These are phyloP conservation scores for Hemisphaericaspora subhashii DNA, from an alignment of 1,139 yeast genomes.

Conservation along the genomic window DNA sequence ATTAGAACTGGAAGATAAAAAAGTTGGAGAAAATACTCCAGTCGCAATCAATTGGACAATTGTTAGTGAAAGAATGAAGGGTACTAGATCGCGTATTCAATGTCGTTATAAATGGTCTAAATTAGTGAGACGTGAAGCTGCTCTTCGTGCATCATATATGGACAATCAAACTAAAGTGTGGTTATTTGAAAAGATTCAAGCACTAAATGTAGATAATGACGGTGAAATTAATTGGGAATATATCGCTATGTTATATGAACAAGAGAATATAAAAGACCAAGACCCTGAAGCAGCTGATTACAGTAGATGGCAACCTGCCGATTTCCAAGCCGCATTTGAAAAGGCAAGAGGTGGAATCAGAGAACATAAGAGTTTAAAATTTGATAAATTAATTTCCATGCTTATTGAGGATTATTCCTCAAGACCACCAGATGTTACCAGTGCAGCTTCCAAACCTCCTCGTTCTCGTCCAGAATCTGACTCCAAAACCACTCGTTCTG, in stretches of 20 bases:
- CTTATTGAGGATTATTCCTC: constrained; percentile 13
- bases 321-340: constrained; percentile 38
- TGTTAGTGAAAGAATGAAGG: constrained; percentile 87
- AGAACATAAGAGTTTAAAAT: constrained; percentile 27
- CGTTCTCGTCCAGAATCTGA: background rate
- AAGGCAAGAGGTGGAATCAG: constrained; percentile 31
- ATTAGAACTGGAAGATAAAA: constrained; percentile 16
- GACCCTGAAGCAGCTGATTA: background rate
- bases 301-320: constrained; percentile 29
- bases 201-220: constrained; percentile 44
- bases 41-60: constrained; percentile 76
- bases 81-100: constrained; percentile 84
- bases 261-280: background rate
- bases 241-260: background rate
- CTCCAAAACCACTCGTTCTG: background rate
- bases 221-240: constrained; percentile 61
- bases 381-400: constrained; percentile 14
- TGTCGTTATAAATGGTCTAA: constrained; percentile 95
- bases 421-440: constrained; percentile 10
- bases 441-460: constrained; percentile 2
- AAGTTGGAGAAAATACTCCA: background rate
- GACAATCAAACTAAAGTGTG: constrained; percentile 54
- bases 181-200: constrained; percentile 53
- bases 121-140: constrained; percentile 60
- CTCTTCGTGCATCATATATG: constrained; percentile 50